phyloP scores from a whole-genome alignment of 805 yeast species.

The Candida easanensis region DNA sequence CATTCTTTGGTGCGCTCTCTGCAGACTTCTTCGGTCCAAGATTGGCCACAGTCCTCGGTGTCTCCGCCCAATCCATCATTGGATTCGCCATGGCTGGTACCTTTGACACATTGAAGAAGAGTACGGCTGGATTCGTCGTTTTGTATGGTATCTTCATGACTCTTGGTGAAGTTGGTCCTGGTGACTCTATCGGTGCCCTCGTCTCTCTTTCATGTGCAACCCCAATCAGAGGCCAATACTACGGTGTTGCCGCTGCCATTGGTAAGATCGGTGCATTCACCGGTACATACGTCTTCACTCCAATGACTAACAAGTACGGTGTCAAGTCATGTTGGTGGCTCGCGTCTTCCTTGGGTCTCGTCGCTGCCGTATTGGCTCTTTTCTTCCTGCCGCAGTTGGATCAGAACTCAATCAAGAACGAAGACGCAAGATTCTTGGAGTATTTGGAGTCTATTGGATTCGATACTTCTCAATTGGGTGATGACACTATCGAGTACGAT shows the following conservation, averaged over 20 bases:
- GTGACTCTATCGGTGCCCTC: conserved; percentile 84
- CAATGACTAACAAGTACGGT: conserved; percentile 64
- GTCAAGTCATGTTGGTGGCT: conserved; percentile 79
- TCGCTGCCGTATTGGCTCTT: conserved; percentile 66
- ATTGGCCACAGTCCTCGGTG: conserved; percentile 68
- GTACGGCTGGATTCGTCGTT: conserved; percentile 77
- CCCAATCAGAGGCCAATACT: conserved; percentile 85
- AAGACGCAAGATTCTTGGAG: conserved; percentile 67
- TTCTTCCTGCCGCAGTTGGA: conserved; percentile 78
- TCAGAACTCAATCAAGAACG: conserved; percentile 77
- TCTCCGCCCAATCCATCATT: conserved; percentile 66
- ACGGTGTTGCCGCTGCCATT: conserved; percentile 86
- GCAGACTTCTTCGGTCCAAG: conserved; percentile 93
- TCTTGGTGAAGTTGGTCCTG: conserved; percentile 92
- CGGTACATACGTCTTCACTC: conserved; percentile 87
- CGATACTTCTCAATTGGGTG: conserved; percentile 59
- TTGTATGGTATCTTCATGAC: conserved; percentile 86
- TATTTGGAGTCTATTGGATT: conserved; percentile 69
- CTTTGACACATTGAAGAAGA: conserved; percentile 50
- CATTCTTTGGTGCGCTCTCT: conserved; percentile 75
- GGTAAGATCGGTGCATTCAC: conserved; percentile 94
- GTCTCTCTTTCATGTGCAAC: conserved; percentile 86
- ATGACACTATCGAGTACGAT: conserved; percentile 7
- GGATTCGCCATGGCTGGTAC: conserved; percentile 84
- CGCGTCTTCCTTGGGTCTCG: conserved; percentile 70